Percentiles rank a stretch among this genome's conserved stretches.
phyloP scores from a whole-genome alignment of 2,329 filamentous ascomycete species.

The Colletotrichum tanaceti region DNA sequence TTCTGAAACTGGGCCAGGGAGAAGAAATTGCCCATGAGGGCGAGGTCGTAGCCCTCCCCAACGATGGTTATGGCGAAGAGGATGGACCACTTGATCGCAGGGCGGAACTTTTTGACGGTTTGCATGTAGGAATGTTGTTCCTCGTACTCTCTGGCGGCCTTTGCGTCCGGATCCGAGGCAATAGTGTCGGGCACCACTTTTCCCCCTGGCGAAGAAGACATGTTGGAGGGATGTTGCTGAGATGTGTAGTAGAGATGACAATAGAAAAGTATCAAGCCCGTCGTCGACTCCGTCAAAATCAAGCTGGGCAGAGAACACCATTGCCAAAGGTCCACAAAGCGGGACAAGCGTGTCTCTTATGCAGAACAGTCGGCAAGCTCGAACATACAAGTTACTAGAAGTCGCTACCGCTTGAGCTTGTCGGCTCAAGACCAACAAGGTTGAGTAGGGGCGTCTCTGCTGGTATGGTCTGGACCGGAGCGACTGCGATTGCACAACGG shows the following conservation, averaged over 20 bases:
- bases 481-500: not conserved
- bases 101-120: constrained; percentile 12
- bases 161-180: constrained; percentile 9
- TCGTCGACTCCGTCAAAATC: too few relatives aligned
- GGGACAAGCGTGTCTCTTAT: not conserved
- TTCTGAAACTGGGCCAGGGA: constrained; percentile 46
- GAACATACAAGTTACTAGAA: not conserved
- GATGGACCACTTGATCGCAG: constrained; percentile 40
- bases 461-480: not conserved
- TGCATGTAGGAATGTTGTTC: constrained; percentile 10
- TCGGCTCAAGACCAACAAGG: not conserved
- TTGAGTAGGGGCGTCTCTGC: not conserved
- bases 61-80: constrained; percentile 40
- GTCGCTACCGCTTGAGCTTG: not conserved
- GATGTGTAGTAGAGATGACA: not conserved
- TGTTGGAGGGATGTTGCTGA: not conserved
- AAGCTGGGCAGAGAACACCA: not conserved
- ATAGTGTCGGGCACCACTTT: constrained; percentile 8
- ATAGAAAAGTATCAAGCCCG: not conserved
- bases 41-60: constrained; percentile 48
- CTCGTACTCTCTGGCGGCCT: constrained; percentile 22
- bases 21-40: constrained; percentile 50
- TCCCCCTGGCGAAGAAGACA: constrained; percentile 1
- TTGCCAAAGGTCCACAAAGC: not conserved
- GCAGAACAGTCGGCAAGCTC: not conserved